Conservation (phyloP, 768 basidiomycete genomes). For the Clavulina sp. region DNA sequence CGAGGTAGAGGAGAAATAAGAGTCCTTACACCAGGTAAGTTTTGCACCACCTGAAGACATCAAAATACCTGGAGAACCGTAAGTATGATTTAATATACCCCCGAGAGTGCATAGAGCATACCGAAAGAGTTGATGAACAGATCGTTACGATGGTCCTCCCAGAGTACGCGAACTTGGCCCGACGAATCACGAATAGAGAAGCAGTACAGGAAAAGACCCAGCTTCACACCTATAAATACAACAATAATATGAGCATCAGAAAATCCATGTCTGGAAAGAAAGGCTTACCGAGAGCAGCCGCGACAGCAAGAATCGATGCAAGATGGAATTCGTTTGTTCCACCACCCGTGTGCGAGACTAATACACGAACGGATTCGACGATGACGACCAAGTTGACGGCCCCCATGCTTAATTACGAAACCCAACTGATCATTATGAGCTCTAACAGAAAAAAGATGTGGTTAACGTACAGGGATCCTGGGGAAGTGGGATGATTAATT, state of each 20-base stretch:
- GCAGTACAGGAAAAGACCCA: slow-evolving; percentile 77
- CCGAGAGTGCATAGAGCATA: too few relatives aligned
- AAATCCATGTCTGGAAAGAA: too few relatives aligned
- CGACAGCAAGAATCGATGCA: slow-evolving; percentile 68
- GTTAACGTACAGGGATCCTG: slow-evolving; percentile 32
- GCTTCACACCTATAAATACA: slow-evolving; percentile 47
- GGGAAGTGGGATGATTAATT: too few relatives aligned
- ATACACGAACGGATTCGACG: slow-evolving; percentile 65
- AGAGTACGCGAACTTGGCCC: slow-evolving; percentile 84
- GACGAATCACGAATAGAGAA: slow-evolving; percentile 57
- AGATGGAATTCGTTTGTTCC: slow-evolving; percentile 45
- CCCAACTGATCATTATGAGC: too few relatives aligned
- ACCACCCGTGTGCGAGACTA: slow-evolving; percentile 38
- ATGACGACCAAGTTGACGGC: slow-evolving; percentile 83
- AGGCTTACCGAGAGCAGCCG: slow-evolving; percentile 67
- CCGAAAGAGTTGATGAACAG: slow-evolving; percentile 70
- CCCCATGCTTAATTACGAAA: slow-evolving; percentile 48
- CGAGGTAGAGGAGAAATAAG: slow-evolving; percentile 16
- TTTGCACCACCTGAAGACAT: slow-evolving; percentile 74
- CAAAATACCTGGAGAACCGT: slow-evolving; percentile 53
- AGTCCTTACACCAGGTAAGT: slow-evolving; percentile 56
- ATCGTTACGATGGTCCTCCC: slow-evolving; percentile 95
- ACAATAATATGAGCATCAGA: too few relatives aligned
- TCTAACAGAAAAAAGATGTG: not conserved
- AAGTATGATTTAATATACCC: too few relatives aligned